These are phyloP conservation scores for Cryphonectria naterciae DNA, from an alignment of 2,329 filamentous ascomycete genomes.

Conservation along the genomic window DNA sequence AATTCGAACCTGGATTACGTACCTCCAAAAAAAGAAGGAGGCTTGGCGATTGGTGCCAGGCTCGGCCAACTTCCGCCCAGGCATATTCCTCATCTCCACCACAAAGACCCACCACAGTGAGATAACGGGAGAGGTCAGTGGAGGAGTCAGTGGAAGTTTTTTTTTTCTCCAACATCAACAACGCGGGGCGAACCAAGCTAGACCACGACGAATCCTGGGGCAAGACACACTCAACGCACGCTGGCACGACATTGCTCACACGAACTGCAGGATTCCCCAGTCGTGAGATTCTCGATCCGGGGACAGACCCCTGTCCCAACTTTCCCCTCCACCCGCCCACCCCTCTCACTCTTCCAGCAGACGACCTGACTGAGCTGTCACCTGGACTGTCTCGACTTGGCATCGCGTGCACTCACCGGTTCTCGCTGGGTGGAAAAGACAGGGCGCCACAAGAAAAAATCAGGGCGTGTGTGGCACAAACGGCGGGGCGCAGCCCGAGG, in stretches of 20 bases:
- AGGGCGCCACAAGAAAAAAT: slow-evolving; percentile 1
- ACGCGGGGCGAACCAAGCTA: slow-evolving; percentile 21
- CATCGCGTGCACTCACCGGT: slow-evolving; percentile 19
- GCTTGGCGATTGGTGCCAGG: background rate
- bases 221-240: slow-evolving; percentile 6
- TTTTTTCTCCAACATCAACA: slow-evolving; percentile 15
- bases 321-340: background rate
- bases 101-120: slow-evolving; percentile 16
- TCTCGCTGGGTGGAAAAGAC: background rate
- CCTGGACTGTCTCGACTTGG: background rate
- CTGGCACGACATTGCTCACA: background rate
- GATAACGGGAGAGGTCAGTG: slow-evolving; percentile 26
- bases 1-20: background rate
- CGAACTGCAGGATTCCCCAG: slow-evolving; percentile 11
- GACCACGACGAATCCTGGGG: slow-evolving; percentile 26
- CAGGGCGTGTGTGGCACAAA: background rate
- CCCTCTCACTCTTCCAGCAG: background rate
- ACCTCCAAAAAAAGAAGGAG: background rate
- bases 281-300: slow-evolving; percentile 22
- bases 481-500: background rate
- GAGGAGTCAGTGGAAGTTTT: slow-evolving; percentile 19
- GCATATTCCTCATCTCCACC: slow-evolving; percentile 12
- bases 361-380: slow-evolving; percentile 1
- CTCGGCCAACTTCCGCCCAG: slow-evolving; percentile 23
- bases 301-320: slow-evolving; percentile 17